phyloP scores from a whole-genome alignment of 352 stramenopile genomes.

The Elongisporangium anandrum region DNA sequence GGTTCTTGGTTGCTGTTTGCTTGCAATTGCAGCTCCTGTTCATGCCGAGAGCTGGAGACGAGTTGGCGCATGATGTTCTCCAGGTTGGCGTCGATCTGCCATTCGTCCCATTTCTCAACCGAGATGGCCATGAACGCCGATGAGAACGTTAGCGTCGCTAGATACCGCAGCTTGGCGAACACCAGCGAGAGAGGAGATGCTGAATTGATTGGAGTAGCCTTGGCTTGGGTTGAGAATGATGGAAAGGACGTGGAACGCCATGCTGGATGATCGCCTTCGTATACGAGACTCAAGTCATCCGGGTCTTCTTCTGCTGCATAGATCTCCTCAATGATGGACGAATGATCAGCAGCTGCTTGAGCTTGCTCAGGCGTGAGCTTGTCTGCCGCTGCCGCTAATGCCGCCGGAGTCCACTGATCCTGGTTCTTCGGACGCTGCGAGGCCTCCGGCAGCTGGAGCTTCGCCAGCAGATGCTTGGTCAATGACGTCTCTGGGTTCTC shows the following conservation, averaged over 20 bases:
- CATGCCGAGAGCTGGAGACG: constrained; percentile 1
- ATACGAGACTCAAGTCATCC: constrained; percentile 56
- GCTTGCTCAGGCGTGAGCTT: background rate
- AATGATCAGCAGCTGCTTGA: background rate
- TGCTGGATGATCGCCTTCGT: constrained; percentile 33
- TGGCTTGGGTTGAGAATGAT: background rate
- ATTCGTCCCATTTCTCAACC: constrained; percentile 43
- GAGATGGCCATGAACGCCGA: constrained; percentile 41
- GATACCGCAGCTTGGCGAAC: constrained; percentile 25
- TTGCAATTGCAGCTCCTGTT: constrained; percentile 1
- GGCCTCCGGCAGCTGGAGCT: constrained; percentile 2
- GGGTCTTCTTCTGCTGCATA: constrained; percentile 50
- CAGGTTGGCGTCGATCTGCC: constrained; percentile 33
- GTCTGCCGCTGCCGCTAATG: background rate
- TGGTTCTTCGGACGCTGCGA: constrained; percentile 3
- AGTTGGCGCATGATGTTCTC: constrained; percentile 25
- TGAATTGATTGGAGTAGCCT: constrained; percentile 1
- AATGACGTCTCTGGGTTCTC: constrained; percentile 12
- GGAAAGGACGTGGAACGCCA: background rate
- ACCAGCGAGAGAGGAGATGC: constrained; percentile 1
- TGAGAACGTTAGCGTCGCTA: constrained; percentile 38
- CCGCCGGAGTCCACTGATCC: background rate
- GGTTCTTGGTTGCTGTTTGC: background rate
- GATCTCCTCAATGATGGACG: constrained; percentile 19
- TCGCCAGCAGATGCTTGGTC: constrained; percentile 20